Evolutionary conservation across 164 flowering plant genomes (phyloP), one percentile per base, ranked within the genome.

Genomic region (grape (Vitis vinifera)): DNA sequence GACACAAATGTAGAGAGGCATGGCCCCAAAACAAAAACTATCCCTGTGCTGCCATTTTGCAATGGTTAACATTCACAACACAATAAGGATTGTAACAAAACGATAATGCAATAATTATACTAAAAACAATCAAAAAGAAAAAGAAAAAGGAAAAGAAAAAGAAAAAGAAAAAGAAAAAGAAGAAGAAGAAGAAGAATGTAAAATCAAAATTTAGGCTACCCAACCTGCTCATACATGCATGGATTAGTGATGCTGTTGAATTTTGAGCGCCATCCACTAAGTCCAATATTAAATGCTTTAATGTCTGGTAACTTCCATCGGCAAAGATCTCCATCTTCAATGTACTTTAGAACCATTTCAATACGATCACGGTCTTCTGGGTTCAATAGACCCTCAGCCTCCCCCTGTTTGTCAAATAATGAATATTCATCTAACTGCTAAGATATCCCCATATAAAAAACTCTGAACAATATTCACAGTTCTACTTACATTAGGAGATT

Each of bases 231-330:
- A 81, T 75, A 93, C 80, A 95, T 65, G 73, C 76, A 80, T 13
- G 94, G 89, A 81, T 93, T 91, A 57, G 86, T 91, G 65, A 95
- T 70, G 76, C 90, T 88, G 68, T 93, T 95, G 74, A 95, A 71
- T 76, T 84, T 86, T 9, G 87, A 75, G 27, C 87, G 88, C 88
- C 84, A 84, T 69, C 80, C 85, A 49, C 65, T 51, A 8, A 95
- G 77, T 68, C 96, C 97, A 67, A 86, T 72, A 51, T 77, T 79
- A 72, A 95, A 90, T 49, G 85, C 87, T 74, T 68, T 83, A 15
- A 75, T 77, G 55, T 89, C 85, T 9, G 88, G 89, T 57, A 93
- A 73, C 37, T 70, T 87, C 91, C 89, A 86, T 51, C 69, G 76
- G 2, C 84, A 87, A 79, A 93, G 90, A 79, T 95, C 97, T 51